Base-by-base conservation (phyloP, 2,329 filamentous ascomycete species). In the Aspergillus tamarii region DNA sequence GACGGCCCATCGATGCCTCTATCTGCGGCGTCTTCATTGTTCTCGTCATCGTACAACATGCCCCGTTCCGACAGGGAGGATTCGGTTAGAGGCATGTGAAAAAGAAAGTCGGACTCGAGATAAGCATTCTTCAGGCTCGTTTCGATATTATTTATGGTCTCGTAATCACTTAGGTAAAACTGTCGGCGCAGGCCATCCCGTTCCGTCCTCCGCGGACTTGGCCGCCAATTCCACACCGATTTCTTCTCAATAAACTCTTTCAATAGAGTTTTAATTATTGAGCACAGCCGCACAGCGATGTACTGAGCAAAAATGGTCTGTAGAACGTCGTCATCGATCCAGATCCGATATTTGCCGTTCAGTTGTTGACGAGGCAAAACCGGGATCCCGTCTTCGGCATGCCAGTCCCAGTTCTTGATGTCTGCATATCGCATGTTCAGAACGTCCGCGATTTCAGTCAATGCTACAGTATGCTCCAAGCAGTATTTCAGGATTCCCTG, bases 291-390 rank as follows among this genome's bases (percentile, higher is more conserved):
- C 32, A 79, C 72, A 2, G 78, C 79, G 43, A 83, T 78, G 61
- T 77, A 81, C 59, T 82, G 79, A 16, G 81, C 74, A 61, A 82
- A 81, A 14, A 82, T 77, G n/a, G 79, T 76, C 64, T 83, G 80
- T 19, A 83, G 69, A 12, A 82, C 76, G 56, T 83, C 80, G 60
- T 83, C 80, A 61, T 83, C 80, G 72, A 81, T 79, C 76, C 80
- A 81, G 59, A 82, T 80, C 1, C 79, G 74, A 63, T 81, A 82
- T 62, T 81, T 82, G 1, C 81, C 81, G 59, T 82, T 82, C 28
- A 80, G 64, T 41, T 80, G 77, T 43, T 76, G 77, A 10, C 79
- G 77, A 32, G 80, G 80, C 58, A 81, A 68, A 26, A 82, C 78
- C 6, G 78, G 79, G 55, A 82, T 79, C 6, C 79, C 72, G 8